Evolutionary conservation across 208 protist species (phyloP), one percentile per base, ranked within the genome.

Genomic region (Crithidia bombi): DNA sequence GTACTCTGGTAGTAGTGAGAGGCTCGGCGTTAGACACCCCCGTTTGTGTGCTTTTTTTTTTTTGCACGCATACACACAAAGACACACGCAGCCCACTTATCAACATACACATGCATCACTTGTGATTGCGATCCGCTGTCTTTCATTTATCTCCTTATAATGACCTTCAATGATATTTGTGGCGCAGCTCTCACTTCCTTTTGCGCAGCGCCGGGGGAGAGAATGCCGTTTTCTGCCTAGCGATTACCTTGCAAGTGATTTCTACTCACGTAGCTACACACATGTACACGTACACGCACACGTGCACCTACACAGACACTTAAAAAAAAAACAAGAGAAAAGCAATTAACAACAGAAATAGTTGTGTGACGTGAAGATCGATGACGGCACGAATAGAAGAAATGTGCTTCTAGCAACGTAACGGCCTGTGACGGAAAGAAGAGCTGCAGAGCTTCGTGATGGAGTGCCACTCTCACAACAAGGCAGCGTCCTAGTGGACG

Each of bases 1-100:
- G 43, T 61, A 28, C 38, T 65, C 41, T 50, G 30, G 35, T 52
- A 54, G 39, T 59, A 62, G 55, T 63, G 33, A 67, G n/a, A 69
- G 54, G 35, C 25, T 69, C 7, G 17, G 17, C 43, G 30, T 17
- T 47, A 44, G 32, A 43, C 14, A 23, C 41, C 46, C 32, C 36
- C 64, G 28, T 68, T 54, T 69, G 25, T 47, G 3, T 64, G 17
- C 17, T 61, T 58, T 46, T 61, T 51, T 30, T 19, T 49, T 65
- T 56, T 43, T 64, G 33, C 19, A 11, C 41, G 7, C n/a, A n/a
- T n/a, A n/a, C n/a, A n/a, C n/a, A n/a, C n/a, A n/a, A n/a, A n/a
- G n/a, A n/a, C n/a, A n/a, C n/a, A n/a, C n/a, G n/a, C n/a, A n/a
- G n/a, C n/a, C n/a, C n/a, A n/a, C n/a, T n/a, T n/a, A n/a, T n/a